These are phyloP conservation scores for Annulohypoxylon truncatum DNA, from an alignment of 2,329 filamentous ascomycete genomes.

Conservation along the genomic window DNA sequence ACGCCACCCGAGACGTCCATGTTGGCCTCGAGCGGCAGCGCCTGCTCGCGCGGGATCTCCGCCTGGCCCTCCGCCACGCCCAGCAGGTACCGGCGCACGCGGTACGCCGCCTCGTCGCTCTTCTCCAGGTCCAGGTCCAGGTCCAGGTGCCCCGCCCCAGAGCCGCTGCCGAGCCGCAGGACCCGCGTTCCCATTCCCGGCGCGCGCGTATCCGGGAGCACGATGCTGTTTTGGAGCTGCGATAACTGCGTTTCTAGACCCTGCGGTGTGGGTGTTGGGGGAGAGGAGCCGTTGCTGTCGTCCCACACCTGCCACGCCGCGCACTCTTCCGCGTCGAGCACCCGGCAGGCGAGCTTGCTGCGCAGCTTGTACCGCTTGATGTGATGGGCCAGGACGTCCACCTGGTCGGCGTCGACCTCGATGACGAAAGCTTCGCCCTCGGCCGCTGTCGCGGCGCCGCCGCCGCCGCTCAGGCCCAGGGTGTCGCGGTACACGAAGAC, in stretches of 20 bases:
- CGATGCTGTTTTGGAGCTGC: conserved; percentile 44
- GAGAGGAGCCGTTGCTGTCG: conserved; percentile 50
- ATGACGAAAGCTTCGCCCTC: conserved; percentile 71
- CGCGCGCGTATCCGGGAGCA: conserved; percentile 64
- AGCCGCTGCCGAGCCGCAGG: conserved; percentile 51
- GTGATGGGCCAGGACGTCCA: conserved; percentile 72
- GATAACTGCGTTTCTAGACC: not conserved
- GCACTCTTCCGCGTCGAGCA: conserved; percentile 73
- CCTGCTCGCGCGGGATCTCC: conserved; percentile 77
- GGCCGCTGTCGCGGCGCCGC: too few species aligned
- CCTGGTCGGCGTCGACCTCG: conserved; percentile 81
- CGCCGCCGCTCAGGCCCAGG: conserved; percentile 44
- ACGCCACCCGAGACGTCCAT: conserved; percentile 87
- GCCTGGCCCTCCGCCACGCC: conserved; percentile 87
- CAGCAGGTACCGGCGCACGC: conserved; percentile 78
- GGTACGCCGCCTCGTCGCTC: conserved; percentile 72
- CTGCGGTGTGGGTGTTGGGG: conserved; percentile 12
- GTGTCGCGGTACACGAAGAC: conserved; percentile 84
- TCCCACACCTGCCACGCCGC: conserved; percentile 82
- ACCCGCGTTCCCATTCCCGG: conserved; percentile 68
- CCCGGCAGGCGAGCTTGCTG: conserved; percentile 77
- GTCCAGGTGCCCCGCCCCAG: conserved; percentile 36
- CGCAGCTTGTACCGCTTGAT: conserved; percentile 88
- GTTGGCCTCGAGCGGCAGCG: conserved; percentile 89
- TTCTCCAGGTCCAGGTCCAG: conserved; percentile 61